A percentile compares a stretch with the other conserved stretches of the same genome.
These are phyloP conservation scores for Fragaria vesca DNA, from an alignment of 306 rosid genomes.

Conservation along the genomic window DNA sequence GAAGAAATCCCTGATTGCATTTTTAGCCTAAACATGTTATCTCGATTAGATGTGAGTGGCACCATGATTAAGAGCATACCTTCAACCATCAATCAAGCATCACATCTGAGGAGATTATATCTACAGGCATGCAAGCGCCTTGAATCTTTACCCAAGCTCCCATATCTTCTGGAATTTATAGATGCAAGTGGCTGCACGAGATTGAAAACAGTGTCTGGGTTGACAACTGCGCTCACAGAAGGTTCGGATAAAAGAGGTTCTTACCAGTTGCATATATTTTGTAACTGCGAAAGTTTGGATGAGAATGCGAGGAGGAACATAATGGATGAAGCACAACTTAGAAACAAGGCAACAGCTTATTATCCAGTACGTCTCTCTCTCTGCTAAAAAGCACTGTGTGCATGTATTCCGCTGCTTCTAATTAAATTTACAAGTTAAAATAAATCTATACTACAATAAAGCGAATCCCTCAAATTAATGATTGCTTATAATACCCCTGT, in stretches of 20 bases:
- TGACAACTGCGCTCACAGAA: neutral
- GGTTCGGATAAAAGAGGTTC: neutral
- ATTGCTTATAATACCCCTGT: no score
- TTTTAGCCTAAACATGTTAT: neutral
- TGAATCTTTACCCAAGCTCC: neutral
- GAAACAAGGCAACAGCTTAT: neutral
- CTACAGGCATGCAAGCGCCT: neutral
- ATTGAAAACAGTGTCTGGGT: neutral
- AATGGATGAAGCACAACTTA: neutral
- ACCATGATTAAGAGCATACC: neutral
- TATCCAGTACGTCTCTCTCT: neutral
- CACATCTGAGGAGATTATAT: neutral
- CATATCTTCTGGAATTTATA: neutral
- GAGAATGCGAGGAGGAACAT: neutral
- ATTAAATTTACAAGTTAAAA: neutral
- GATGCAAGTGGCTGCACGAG: neutral
- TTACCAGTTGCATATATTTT: neutral
- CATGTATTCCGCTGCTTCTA: neutral
- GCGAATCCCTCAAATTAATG: no score
- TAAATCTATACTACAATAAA: neutral
- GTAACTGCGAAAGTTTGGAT: slow-evolving; percentile 4
- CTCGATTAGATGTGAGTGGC: neutral
- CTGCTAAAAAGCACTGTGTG: neutral
- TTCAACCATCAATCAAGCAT: neutral
- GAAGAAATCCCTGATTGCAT: neutral